Evolutionary conservation across 768 basidiomycete species (phyloP).

Genomic region (Cyathus striatus): DNA sequence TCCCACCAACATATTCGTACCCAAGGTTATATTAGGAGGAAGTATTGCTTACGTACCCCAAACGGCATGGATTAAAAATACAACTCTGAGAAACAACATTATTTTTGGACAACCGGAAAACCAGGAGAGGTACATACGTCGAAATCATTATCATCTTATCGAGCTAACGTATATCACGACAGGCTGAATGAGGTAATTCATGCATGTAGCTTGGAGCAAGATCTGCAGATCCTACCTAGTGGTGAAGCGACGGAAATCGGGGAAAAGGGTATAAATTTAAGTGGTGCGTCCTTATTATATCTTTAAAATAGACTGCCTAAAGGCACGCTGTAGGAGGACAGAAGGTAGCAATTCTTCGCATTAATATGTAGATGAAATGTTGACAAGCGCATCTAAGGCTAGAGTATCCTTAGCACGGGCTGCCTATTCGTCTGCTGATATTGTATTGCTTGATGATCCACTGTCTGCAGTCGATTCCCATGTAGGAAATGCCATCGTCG

Average conservation of each 20-base stretch:
- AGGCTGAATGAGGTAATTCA: conserved; percentile 47
- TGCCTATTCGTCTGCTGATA: conserved; percentile 60
- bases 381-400: too few species aligned
- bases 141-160: not conserved
- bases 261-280: conserved; percentile 63
- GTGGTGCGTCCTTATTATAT: too few species aligned
- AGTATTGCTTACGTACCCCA: conserved; percentile 45
- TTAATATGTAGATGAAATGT: too few species aligned
- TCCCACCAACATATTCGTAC: not conserved
- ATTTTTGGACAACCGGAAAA: conserved; percentile 58
- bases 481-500: conserved; percentile 54
- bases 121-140: conserved; percentile 26
- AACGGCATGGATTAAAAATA: conserved; percentile 50
- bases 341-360: conserved; percentile 9
- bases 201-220: conserved; percentile 58
- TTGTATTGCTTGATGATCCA: conserved; percentile 72
- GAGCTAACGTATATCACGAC: not conserved
- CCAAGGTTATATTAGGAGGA: conserved; percentile 41
- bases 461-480: conserved; percentile 69
- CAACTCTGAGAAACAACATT: conserved; percentile 61
- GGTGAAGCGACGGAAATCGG: conserved; percentile 64
- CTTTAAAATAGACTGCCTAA: too few species aligned
- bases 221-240: conserved; percentile 59
- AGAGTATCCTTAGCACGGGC: conserved; percentile 65
- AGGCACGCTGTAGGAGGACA: conserved; percentile 17